A percentile compares a stretch with the other conserved stretches of the same genome.
These are phyloP conservation scores for Neurospora sublineolata DNA, from an alignment of 495 filamentous ascomycete genomes.

Conservation along the genomic window DNA sequence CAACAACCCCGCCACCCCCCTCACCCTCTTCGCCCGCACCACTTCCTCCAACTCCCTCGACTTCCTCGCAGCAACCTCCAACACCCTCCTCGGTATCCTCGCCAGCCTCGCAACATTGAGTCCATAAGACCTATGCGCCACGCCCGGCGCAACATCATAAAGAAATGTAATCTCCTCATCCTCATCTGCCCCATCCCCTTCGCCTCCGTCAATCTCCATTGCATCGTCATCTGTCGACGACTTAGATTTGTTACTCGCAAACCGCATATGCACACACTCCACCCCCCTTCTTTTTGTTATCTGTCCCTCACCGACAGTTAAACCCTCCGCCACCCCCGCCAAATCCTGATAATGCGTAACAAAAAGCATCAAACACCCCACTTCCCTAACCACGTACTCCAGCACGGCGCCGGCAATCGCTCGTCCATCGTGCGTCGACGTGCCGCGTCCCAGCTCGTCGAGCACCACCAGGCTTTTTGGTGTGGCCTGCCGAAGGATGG, in stretches of 20 bases:
- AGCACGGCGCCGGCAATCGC: slow-evolving; percentile 92
- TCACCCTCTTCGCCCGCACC: slow-evolving; percentile 47
- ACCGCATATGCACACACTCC: slow-evolving; percentile 75
- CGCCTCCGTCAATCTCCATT: slow-evolving; percentile 13
- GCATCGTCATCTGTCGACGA: slow-evolving; percentile 10
- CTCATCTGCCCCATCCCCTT: slow-evolving; percentile 30
- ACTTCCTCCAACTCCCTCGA: slow-evolving; percentile 69
- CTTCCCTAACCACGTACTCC: slow-evolving; percentile 64
- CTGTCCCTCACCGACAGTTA: neutral
- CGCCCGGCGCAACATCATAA: slow-evolving; percentile 74
- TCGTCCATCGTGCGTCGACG: slow-evolving; percentile 87
- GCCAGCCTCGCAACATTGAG: slow-evolving; percentile 87
- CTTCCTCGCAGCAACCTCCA: slow-evolving; percentile 69
- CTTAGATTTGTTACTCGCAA: slow-evolving; percentile 28
- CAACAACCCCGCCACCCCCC: slow-evolving; percentile 37
- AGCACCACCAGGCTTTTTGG: slow-evolving; percentile 73
- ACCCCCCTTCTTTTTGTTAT: slow-evolving; percentile 32
- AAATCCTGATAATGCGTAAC: slow-evolving; percentile 95
- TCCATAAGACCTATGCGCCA: slow-evolving; percentile 87
- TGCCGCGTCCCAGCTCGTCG: slow-evolving; percentile 91
- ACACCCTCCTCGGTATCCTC: slow-evolving; percentile 59
- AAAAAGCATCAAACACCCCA: slow-evolving; percentile 72
- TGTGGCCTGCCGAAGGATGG: slow-evolving; percentile 82
- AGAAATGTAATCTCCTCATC: slow-evolving; percentile 65
- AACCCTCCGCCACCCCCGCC: slow-evolving; percentile 51